Evolutionary conservation across 2,329 filamentous ascomycete genomes (phyloP).

Genomic region (Nectriaceae sp.): DNA sequence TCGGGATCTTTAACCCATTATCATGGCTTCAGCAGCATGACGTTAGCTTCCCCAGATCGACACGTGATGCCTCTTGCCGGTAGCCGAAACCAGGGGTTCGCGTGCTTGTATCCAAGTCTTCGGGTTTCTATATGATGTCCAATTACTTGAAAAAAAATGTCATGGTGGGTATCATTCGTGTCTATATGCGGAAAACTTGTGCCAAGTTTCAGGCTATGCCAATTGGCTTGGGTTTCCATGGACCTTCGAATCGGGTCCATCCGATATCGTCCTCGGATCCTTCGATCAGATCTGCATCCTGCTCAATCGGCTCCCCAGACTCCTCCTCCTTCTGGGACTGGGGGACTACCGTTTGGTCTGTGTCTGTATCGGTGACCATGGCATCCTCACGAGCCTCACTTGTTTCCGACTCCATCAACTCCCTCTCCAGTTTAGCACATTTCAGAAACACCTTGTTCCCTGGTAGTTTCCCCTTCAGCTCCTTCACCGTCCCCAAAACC

Average conservation of each 20-base stretch:
- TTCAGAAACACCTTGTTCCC: slow-evolving; percentile 47
- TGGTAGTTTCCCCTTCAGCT: slow-evolving; percentile 41
- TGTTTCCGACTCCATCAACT: slow-evolving; percentile 30
- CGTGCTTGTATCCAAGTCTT: no score
- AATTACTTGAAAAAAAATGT: no score
- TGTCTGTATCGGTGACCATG: slow-evolving; percentile 11
- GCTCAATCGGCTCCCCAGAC: slow-evolving; percentile 19
- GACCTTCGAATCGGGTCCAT: slow-evolving; percentile 53
- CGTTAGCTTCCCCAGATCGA: slow-evolving; percentile 16
- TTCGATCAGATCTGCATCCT: slow-evolving; percentile 7
- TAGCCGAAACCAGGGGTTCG: no score
- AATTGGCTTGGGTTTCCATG: slow-evolving; percentile 61
- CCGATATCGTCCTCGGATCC: slow-evolving; percentile 25
- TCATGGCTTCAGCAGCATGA: slow-evolving; percentile 24
- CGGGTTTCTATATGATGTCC: no score
- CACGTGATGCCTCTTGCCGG: slow-evolving; percentile 30
- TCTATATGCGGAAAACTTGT: background rate
- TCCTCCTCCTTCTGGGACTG: slow-evolving; percentile 19
- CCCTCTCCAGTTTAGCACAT: slow-evolving; percentile 46
- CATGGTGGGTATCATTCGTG: background rate
- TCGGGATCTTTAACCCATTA: slow-evolving; percentile 9
- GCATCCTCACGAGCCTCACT: slow-evolving; percentile 6
- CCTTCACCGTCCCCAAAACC: slow-evolving; percentile 40
- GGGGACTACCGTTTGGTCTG: slow-evolving; percentile 4
- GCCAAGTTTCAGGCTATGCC: slow-evolving; percentile 49